Evolutionary conservation across 371 early-diverging fungal species (phyloP).

Genomic region (Mortierella sp.): DNA sequence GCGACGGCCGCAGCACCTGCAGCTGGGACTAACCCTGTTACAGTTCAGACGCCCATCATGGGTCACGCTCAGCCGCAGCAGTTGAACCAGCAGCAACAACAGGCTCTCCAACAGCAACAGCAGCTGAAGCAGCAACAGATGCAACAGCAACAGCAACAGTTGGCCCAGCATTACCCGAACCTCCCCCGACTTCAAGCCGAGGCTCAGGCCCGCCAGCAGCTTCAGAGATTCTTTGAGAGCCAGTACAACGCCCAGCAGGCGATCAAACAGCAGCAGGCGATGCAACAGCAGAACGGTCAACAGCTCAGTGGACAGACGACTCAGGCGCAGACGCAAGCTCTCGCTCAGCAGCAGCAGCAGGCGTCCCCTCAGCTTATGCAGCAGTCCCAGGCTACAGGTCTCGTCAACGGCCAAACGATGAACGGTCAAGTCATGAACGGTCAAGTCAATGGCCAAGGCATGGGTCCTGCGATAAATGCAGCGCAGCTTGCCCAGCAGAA

Average conservation of each 20-base stretch:
- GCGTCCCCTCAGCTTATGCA: constrained; percentile 44
- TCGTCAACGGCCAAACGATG: constrained; percentile 34
- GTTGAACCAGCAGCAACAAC: constrained; percentile 29
- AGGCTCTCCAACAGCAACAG: constrained; percentile 27
- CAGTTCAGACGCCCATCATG: constrained; percentile 51
- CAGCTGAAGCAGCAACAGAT: constrained; percentile 23
- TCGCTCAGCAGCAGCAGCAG: no score
- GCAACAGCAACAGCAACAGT: constrained; percentile 28
- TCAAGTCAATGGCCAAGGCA: constrained; percentile 16
- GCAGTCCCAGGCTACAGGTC: constrained; percentile 26
- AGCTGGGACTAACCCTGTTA: constrained; percentile 34
- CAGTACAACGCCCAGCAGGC: constrained; percentile 43
- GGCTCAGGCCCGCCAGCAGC: constrained; percentile 48
- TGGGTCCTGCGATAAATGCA: constrained; percentile 19
- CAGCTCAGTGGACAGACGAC: constrained; percentile 39
- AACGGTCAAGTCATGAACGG: constrained; percentile 35
- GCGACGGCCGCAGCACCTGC: constrained; percentile 26
- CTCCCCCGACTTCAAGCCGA: constrained; percentile 51
- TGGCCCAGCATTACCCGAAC: constrained; percentile 47
- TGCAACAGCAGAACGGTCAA: constrained; percentile 40
- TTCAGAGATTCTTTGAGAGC: constrained; percentile 47
- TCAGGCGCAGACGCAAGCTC: constrained; percentile 34
- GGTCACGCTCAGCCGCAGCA: constrained; percentile 50
- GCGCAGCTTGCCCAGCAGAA: constrained; percentile 42
- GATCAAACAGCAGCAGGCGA: constrained; percentile 20